These are phyloP conservation scores for Aspergillus vadensis DNA, from an alignment of 2,329 filamentous ascomycete genomes.

Conservation along the genomic window DNA sequence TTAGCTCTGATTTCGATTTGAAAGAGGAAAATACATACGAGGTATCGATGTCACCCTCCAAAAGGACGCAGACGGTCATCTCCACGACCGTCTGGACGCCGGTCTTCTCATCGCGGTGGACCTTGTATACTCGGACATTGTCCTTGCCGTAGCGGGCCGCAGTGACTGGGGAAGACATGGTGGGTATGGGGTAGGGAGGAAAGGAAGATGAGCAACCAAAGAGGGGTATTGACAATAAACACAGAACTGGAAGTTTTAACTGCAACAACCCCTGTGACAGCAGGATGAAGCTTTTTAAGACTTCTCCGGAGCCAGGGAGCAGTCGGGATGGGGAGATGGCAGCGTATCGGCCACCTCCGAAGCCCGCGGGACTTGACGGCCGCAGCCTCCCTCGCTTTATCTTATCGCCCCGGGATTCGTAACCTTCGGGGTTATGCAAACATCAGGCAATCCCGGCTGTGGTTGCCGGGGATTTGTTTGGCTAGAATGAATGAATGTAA, in stretches of 20 bases:
- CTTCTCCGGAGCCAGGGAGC: conserved; percentile 6
- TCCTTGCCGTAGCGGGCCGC: conserved; percentile 67
- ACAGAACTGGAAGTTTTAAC: background rate
- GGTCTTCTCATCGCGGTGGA: conserved; percentile 74
- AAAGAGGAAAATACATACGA: conserved; percentile 56
- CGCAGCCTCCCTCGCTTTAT: conserved; percentile 30
- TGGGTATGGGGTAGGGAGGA: conserved; percentile 13
- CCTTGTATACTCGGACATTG: conserved; percentile 97
- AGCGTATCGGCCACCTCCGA: conserved; percentile 42
- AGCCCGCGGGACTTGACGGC: conserved; percentile 33
- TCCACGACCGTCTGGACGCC: conserved; percentile 84
- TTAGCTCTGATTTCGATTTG: background rate
- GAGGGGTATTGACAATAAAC: background rate
- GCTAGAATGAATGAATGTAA: background rate
- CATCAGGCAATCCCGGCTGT: background rate
- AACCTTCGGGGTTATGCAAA: background rate
- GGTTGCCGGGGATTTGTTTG: too few species aligned
- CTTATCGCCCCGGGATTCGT: conserved; percentile 28
- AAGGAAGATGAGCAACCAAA: background rate
- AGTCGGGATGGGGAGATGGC: conserved; percentile 22
- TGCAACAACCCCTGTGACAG: background rate
- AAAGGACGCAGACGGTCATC: conserved; percentile 89
- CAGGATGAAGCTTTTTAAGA: conserved; percentile 18
- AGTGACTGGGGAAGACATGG: conserved; percentile 43
- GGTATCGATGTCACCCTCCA: conserved; percentile 88